phyloP scores from a whole-genome alignment of 441 rosid genomes.

The Corymbia calophylla region DNA sequence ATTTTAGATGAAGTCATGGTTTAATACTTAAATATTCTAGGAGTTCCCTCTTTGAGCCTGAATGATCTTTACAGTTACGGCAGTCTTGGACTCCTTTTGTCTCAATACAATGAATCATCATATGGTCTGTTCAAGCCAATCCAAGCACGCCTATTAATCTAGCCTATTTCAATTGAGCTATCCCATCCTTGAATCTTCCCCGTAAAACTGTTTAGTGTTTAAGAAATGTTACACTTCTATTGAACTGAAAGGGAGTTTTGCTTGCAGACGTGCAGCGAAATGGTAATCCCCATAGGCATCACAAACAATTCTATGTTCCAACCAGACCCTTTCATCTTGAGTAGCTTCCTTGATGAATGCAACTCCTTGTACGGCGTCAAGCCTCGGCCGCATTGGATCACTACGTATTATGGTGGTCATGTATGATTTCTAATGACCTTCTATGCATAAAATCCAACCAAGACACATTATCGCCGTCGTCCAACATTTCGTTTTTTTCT shows the following conservation, averaged over 20 bases:
- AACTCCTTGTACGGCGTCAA: not conserved
- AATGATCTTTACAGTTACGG: too few relatives aligned
- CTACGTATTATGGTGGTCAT: not conserved
- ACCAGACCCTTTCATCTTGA: not conserved
- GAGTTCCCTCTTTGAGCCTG: too few relatives aligned
- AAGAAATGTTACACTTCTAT: not conserved
- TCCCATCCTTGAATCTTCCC: not conserved
- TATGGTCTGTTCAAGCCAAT: too few relatives aligned
- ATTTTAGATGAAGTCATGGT: too few relatives aligned
- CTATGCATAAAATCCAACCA: not conserved
- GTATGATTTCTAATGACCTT: not conserved
- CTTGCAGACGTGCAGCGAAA: slow-evolving; percentile 16
- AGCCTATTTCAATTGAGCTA: too few relatives aligned
- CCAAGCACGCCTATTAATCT: too few relatives aligned
- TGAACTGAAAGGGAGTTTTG: not conserved
- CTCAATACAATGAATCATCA: too few relatives aligned
- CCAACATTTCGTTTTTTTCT: not conserved
- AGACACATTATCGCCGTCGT: not conserved
- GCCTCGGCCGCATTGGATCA: not conserved
- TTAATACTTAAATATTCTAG: too few relatives aligned
- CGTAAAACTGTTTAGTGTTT: not conserved
- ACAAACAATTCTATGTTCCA: slow-evolving; percentile 15
- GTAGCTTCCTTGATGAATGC: not conserved
- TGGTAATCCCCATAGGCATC: slow-evolving; percentile 14
- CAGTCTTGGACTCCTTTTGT: too few relatives aligned